Base-by-base conservation (phyloP, 2,329 filamentous ascomycete genomes). In the Pestalotiopsis sp. region DNA sequence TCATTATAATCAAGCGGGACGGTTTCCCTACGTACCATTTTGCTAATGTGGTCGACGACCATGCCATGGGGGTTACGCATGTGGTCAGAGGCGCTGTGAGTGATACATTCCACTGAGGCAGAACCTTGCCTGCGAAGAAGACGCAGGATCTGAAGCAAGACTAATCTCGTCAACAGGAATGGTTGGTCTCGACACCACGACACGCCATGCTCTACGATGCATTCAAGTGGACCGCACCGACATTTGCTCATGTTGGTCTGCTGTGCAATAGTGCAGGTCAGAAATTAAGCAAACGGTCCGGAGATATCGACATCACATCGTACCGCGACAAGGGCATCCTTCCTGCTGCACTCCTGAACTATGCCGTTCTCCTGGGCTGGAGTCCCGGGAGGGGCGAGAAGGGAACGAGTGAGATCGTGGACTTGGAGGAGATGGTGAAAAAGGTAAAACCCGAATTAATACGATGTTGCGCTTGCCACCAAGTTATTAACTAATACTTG, bases 21-120 rank as follows among this genome's bases (percentile, higher is more conserved):
- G 95, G 94, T 0, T 92, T 92, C 72, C 96, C 96, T 0, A 99
- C 97, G 0, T 99, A 99, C 76, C 96, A 99, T 79, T 91, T 99
- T 70, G 96, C 96, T 4, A 99, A 98, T 76, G 95, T 99, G 9
- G 91, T 99, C 4, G 96, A 99, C 76, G 96, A 99, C 76, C 93
- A 98, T 79, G 85, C 92, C 69, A 99, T 99, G 96, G 84, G 93
- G 69, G 97, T 99, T 73, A 98, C 95, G 0, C 95, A 98, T 79
- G 96, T 99, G 14, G 93, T 99, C 69, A 91, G 96, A 57, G 96
- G 95, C 66, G 91, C 92, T 31, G 91, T 92, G 81, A 75, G 87
- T 66, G 1, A 25, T 41, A 2, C 60, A 14, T 23, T 2, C n/a
- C 38, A 11, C 20, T 45, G 14, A 9, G 6, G n/a, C 17, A n/a